Evolutionary conservation across 2,329 filamentous ascomycete species (phyloP).

Genomic region (Pseudocercospora fijiensis): DNA sequence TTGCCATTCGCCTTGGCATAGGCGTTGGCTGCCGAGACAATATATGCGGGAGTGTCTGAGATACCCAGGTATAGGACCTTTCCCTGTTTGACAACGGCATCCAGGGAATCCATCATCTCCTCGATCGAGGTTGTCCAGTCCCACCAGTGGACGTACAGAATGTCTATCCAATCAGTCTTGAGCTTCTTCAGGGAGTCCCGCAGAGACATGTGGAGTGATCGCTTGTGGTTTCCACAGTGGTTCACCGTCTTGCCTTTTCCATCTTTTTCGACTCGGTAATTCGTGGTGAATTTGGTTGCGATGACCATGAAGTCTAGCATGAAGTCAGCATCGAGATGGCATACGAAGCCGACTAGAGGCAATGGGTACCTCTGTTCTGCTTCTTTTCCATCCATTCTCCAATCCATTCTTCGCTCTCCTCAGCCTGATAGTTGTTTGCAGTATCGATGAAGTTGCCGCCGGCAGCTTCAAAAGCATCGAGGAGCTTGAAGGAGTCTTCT

Average conservation of each 20-base stretch:
- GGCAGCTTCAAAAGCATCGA: constrained; percentile 38
- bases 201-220: constrained; percentile 57
- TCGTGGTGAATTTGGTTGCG: constrained; percentile 43
- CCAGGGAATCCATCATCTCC: constrained; percentile 47
- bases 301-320: constrained; percentile 40
- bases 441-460: constrained; percentile 40
- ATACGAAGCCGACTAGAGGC: background rate
- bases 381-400: constrained; percentile 47
- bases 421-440: constrained; percentile 43
- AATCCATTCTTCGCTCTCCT: constrained; percentile 46
- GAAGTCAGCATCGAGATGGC: constrained; percentile 26
- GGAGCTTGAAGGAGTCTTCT: constrained; percentile 59
- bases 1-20: constrained; percentile 42
- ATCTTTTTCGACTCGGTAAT: constrained; percentile 29
- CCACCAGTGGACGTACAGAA: constrained; percentile 46
- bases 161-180: constrained; percentile 68
- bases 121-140: constrained; percentile 45
- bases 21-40: constrained; percentile 41
- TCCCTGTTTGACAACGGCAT: constrained; percentile 43
- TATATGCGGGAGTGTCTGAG: constrained; percentile 48
- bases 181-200: constrained; percentile 49
- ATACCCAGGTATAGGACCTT: constrained; percentile 50
- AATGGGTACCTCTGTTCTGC: constrained; percentile 30
- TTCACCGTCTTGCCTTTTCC: constrained; percentile 61
- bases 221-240: constrained; percentile 60